Evolutionary conservation across 129 eudicot species (phyloP).

Genomic region (Gnaphalium uliginosum): DNA sequence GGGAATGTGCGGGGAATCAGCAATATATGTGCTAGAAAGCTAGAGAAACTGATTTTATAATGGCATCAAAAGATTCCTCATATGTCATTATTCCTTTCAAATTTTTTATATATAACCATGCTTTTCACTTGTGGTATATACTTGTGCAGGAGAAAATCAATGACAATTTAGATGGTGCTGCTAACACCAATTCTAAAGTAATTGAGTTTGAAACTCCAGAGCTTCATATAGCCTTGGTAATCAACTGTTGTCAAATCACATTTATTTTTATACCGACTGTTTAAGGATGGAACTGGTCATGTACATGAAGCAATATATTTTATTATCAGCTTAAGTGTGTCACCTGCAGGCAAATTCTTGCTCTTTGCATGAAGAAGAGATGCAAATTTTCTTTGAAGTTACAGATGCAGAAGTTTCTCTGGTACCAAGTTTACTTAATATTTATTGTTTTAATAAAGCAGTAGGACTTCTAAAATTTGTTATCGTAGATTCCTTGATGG

Average conservation of each 20-base stretch:
- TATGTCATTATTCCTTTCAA: slow-evolving; percentile 15
- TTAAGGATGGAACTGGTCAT: slow-evolving; percentile 16
- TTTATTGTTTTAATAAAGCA: not conserved
- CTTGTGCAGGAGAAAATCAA: slow-evolving; percentile 55
- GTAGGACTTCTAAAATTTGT: no score
- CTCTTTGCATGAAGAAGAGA: slow-evolving; percentile 40
- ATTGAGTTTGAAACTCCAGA: slow-evolving; percentile 70
- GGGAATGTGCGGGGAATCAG: slow-evolving; percentile 25
- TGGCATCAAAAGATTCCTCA: not conserved
- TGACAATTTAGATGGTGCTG: slow-evolving; percentile 29
- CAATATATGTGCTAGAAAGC: slow-evolving; percentile 22
- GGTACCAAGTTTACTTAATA: slow-evolving; percentile 39
- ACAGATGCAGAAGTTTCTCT: slow-evolving; percentile 40
- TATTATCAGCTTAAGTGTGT: slow-evolving; percentile 28
- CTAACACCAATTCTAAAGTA: slow-evolving; percentile 24
- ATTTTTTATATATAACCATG: not conserved
- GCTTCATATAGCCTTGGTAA: slow-evolving; percentile 56
- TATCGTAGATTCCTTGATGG: no score
- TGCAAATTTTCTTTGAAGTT: slow-evolving; percentile 47
- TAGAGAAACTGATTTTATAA: slow-evolving; percentile 14
- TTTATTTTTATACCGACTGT: not conserved
- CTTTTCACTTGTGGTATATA: slow-evolving; percentile 31
- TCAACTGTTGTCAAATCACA: slow-evolving; percentile 16
- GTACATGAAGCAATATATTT: slow-evolving; percentile 6
- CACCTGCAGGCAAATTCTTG: slow-evolving; percentile 53